Conservation (phyloP, 495 filamentous ascomycete genomes). For the Geoglossum glabrum region DNA sequence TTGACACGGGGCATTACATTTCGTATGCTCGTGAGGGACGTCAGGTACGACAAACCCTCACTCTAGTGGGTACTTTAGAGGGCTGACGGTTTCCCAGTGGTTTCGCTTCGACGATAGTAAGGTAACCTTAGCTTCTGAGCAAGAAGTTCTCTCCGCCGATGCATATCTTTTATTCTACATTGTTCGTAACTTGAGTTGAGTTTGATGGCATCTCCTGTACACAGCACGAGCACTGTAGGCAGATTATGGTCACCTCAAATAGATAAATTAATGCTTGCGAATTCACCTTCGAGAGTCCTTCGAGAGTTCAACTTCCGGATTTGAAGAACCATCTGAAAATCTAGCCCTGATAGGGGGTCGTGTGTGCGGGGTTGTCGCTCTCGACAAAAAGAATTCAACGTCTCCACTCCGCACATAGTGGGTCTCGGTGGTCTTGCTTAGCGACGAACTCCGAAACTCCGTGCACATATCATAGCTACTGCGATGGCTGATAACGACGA, state of each 20-base stretch:
- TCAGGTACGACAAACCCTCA: constrained; percentile 28
- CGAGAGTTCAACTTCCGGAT: not conserved
- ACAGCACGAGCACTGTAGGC: not conserved
- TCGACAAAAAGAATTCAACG: too few relatives aligned
- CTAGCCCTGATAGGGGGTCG: too few relatives aligned
- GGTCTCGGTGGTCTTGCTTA: not conserved
- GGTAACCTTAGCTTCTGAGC: constrained; percentile 57
- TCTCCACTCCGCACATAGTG: too few relatives aligned
- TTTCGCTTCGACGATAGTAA: constrained; percentile 82
- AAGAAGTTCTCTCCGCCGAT: constrained; percentile 59
- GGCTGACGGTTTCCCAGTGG: constrained; percentile 34
- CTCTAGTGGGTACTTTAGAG: constrained; percentile 6
- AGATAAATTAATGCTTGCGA: not conserved
- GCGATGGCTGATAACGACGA: not conserved
- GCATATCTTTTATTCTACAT: constrained; percentile 84
- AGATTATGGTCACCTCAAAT: not conserved
- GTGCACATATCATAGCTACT: not conserved
- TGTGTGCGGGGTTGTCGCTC: too few relatives aligned
- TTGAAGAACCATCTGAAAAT: too few relatives aligned
- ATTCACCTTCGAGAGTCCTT: not conserved
- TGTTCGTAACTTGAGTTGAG: constrained; percentile 23
- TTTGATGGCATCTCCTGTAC: not conserved
- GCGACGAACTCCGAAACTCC: not conserved
- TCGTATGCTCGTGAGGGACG: constrained; percentile 64
- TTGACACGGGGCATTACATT: constrained; percentile 79